Conservation (phyloP, 441 rosid species). For the Populus tomentosa region DNA sequence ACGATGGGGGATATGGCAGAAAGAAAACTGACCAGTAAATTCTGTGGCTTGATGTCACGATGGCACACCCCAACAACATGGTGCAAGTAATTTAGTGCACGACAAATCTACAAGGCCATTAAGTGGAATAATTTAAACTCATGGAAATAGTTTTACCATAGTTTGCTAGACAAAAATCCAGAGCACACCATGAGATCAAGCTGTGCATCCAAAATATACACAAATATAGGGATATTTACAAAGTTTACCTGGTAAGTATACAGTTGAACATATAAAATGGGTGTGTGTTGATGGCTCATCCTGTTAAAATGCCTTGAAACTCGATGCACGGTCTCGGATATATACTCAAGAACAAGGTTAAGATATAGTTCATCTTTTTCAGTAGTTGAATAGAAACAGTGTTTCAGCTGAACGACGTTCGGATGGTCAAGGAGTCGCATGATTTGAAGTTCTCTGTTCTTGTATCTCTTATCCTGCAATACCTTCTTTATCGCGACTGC, state of each 20-base stretch:
- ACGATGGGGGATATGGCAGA: neutral
- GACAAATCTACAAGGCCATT: slow-evolving; percentile 55
- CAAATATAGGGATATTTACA: neutral
- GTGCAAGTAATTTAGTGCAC: slow-evolving; percentile 75
- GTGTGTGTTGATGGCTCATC: slow-evolving; percentile 65
- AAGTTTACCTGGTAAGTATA: slow-evolving; percentile 71
- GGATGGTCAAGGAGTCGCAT: slow-evolving; percentile 72
- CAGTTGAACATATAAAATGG: slow-evolving; percentile 63
- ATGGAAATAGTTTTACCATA: neutral
- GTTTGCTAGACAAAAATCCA: neutral
- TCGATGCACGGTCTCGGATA: slow-evolving; percentile 74
- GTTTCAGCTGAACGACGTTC: slow-evolving; percentile 69
- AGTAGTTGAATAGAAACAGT: slow-evolving; percentile 73
- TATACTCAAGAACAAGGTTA: slow-evolving; percentile 77
- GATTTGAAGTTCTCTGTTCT: slow-evolving; percentile 83
- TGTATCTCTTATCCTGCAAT: slow-evolving; percentile 89
- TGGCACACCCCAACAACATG: slow-evolving; percentile 75
- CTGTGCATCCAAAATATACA: slow-evolving; percentile 7
- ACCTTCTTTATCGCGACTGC: slow-evolving; percentile 92
- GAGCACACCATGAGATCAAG: neutral
- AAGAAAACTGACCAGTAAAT: slow-evolving; percentile 55
- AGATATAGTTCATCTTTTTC: slow-evolving; percentile 75
- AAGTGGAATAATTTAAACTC: slow-evolving; percentile 11
- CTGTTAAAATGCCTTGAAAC: slow-evolving; percentile 61
- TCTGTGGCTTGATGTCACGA: slow-evolving; percentile 91